A percentile compares a stretch with the other conserved stretches of the same genome.
These are phyloP conservation scores for Alternaria sp. DNA, from an alignment of 2,329 filamentous ascomycete species.

Conservation along the genomic window DNA sequence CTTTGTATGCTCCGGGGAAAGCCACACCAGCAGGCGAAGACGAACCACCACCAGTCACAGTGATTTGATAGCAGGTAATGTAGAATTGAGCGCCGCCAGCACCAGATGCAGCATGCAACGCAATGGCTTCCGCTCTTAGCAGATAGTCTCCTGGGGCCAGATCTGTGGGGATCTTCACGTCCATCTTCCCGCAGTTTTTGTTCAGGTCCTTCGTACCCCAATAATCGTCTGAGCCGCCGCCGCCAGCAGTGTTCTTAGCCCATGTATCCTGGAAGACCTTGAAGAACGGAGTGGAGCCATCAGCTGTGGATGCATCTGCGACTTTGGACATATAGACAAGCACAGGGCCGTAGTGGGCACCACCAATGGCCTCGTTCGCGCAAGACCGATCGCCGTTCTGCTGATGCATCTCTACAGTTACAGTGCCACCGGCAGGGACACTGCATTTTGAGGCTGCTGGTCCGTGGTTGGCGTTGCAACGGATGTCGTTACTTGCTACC, in stretches of 20 bases:
- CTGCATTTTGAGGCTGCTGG: conserved; percentile 54
- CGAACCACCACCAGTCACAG: conserved; percentile 65
- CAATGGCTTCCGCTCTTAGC: conserved; percentile 66
- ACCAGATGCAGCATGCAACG: conserved; percentile 61
- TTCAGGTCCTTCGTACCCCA: conserved; percentile 62
- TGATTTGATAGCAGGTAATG: conserved; percentile 65
- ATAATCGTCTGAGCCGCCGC: conserved; percentile 55
- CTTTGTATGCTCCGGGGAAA: conserved; percentile 66
- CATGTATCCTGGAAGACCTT: conserved; percentile 65
- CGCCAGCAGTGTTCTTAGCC: conserved; percentile 56
- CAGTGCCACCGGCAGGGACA: conserved; percentile 58
- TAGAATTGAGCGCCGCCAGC: conserved; percentile 58
- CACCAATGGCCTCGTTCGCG: conserved; percentile 52
- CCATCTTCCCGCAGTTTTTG: conserved; percentile 57
- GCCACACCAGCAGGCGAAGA: conserved; percentile 56
- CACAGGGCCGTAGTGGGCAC: conserved; percentile 45
- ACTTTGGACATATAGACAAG: conserved; percentile 54
- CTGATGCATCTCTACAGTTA: conserved; percentile 59
- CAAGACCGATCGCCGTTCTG: conserved; percentile 63
- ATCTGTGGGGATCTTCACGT: conserved; percentile 62
- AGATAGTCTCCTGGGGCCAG: conserved; percentile 62
- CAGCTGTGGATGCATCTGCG: conserved; percentile 60
- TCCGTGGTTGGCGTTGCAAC: conserved; percentile 53
- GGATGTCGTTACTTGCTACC: conserved; percentile 62
- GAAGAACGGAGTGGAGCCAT: conserved; percentile 63